phyloP scores from a whole-genome alignment of 169 alveolate genomes.

The Miamiensis avidus region DNA sequence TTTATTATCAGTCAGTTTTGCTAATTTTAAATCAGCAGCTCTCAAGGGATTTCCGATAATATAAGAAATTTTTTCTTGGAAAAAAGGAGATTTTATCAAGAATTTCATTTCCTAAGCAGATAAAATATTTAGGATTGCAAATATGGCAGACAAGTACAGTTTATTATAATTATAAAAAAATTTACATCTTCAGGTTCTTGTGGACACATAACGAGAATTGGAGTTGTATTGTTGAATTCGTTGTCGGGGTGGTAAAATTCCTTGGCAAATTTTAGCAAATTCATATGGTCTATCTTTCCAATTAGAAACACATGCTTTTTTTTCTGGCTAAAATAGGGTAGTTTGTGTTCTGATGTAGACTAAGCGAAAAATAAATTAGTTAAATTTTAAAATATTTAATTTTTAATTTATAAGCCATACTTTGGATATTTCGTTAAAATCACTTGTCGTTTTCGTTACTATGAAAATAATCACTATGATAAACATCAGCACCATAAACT shows the following conservation, averaged over 20 bases:
- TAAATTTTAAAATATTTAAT: too few species aligned
- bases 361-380: background rate
- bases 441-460: constrained; percentile 19
- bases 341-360: constrained; percentile 11
- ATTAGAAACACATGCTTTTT: constrained; percentile 12
- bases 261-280: constrained; percentile 14
- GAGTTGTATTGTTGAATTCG: background rate
- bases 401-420: background rate
- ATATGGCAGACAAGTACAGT: background rate
- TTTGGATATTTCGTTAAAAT: constrained; percentile 14
- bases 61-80: background rate
- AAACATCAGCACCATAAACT: background rate
- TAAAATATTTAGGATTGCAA: background rate
- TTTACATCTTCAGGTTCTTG: constrained; percentile 11
- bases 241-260: constrained; percentile 21
- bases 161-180: background rate
- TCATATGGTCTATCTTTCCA: constrained; percentile 5
- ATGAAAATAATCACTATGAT: constrained; percentile 2
- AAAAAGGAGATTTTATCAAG: background rate
- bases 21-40: constrained; percentile 13
- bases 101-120: constrained; percentile 1
- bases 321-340: constrained; percentile 3
- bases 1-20: constrained; percentile 4
- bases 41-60: constrained; percentile 11
- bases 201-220: background rate